Conservation (phyloP, 176 grass and related monocot genomes). For the Oropetium thomaeum region DNA sequence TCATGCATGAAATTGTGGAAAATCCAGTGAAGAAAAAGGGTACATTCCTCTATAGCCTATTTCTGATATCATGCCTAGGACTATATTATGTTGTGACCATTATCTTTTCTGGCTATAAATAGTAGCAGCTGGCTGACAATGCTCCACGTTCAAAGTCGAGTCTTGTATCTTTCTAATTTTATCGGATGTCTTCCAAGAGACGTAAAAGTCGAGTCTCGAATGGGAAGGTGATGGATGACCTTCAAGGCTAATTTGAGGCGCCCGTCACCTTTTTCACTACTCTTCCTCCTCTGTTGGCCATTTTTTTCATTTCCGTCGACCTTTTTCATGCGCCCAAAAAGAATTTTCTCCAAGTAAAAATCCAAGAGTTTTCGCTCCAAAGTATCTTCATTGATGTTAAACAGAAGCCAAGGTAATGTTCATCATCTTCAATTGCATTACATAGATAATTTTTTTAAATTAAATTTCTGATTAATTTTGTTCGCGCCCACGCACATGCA, state of each 20-base stretch:
- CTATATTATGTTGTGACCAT: neutral
- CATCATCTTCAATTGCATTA: neutral
- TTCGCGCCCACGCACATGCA: constrained; percentile 30
- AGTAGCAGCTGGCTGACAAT: constrained; percentile 10
- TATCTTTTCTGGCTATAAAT: constrained; percentile 9
- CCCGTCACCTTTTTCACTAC: neutral
- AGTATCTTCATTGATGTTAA: neutral
- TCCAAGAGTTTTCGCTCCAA: neutral
- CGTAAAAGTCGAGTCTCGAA: neutral
- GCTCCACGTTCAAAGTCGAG: neutral
- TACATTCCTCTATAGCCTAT: neutral
- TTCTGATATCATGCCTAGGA: neutral
- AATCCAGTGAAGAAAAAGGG: neutral
- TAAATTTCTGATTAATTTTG: neutral
- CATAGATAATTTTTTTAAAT: too few species aligned
- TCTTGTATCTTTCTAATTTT: too few species aligned
- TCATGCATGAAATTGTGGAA: neutral
- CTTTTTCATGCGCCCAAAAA: constrained; percentile 24
- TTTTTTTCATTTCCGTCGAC: constrained; percentile 22
- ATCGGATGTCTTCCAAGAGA: too few species aligned
- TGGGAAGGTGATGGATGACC: neutral
- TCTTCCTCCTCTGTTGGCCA: neutral
- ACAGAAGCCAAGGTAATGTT: constrained; percentile 6
- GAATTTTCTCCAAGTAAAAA: neutral
- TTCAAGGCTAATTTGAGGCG: constrained; percentile 14